phyloP scores from a whole-genome alignment of 2,329 filamentous ascomycete genomes.

The Arachnopeziza araneosa region DNA sequence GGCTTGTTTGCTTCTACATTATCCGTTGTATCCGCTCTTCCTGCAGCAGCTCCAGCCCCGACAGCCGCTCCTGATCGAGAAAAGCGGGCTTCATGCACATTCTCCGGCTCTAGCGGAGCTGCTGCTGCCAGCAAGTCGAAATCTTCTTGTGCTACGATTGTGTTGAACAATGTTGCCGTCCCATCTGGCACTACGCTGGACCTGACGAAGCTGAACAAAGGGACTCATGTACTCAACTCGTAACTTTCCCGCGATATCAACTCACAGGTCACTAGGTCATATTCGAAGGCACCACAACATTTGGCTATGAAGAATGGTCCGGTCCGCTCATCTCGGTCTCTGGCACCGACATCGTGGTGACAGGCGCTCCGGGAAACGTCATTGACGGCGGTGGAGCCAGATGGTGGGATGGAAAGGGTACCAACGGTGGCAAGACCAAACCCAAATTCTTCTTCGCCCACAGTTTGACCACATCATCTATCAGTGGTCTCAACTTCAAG shows the following conservation, averaged over 20 bases:
- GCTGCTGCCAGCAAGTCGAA: conserved; percentile 43
- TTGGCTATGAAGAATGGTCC: conserved; percentile 59
- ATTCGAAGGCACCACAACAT: conserved; percentile 62
- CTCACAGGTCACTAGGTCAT: too few species aligned
- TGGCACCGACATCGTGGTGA: conserved; percentile 20
- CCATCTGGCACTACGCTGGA: conserved; percentile 55
- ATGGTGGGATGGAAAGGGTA: conserved; percentile 43
- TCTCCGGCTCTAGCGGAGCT: conserved; percentile 39
- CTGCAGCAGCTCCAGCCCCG: conserved; percentile 13
- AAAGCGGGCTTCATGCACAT: conserved; percentile 42
- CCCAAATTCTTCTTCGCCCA: conserved; percentile 58
- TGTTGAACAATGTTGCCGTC: conserved; percentile 47
- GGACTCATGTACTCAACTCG: conserved; percentile 39
- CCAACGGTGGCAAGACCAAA: conserved; percentile 55
- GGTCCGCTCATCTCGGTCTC: conserved; percentile 52
- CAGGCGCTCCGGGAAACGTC: conserved; percentile 26
- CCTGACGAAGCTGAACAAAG: conserved; percentile 45
- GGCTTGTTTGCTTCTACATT: conserved; percentile 17
- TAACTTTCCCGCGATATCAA: too few species aligned
- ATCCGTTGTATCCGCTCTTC: conserved; percentile 14
- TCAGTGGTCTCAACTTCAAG: conserved; percentile 44
- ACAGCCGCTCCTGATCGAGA: conserved; percentile 19
- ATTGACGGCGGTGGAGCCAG: conserved; percentile 50
- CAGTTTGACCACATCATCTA: conserved; percentile 43
- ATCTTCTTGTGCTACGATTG: conserved; percentile 47